These are phyloP conservation scores for Ophiocordyceps camponoti-leonardi DNA, from an alignment of 2,329 filamentous ascomycete species.

Conservation along the genomic window DNA sequence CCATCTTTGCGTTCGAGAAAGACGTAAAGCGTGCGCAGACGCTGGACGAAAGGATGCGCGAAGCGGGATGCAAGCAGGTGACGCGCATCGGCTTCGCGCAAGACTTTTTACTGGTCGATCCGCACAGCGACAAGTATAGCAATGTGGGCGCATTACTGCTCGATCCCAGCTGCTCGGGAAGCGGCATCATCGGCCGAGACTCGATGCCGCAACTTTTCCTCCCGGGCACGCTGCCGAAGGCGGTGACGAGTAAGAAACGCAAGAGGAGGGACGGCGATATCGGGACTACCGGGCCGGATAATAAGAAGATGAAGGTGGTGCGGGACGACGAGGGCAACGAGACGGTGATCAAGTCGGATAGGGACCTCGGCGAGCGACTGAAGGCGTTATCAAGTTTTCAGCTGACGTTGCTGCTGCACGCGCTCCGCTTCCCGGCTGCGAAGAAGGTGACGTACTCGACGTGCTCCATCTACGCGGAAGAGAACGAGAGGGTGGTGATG, in stretches of 20 bases:
- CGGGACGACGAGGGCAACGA: conserved; percentile 43
- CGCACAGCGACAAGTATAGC: conserved; percentile 39
- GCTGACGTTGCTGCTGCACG: conserved; percentile 64
- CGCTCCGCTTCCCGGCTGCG: conserved; percentile 64
- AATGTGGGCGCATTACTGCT: conserved; percentile 70
- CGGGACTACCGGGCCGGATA: conserved; percentile 7
- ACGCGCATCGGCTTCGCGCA: conserved; percentile 55
- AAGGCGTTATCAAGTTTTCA: conserved; percentile 67
- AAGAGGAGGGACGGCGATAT: conserved; percentile 29
- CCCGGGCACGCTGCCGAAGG: conserved; percentile 17
- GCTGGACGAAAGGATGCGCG: conserved; percentile 67
- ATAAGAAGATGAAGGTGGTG: conserved; percentile 17
- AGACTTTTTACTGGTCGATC: conserved; percentile 69
- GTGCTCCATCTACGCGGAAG: conserved; percentile 71
- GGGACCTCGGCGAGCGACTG: conserved; percentile 47
- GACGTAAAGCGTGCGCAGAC: conserved; percentile 55
- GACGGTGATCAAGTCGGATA: conserved; percentile 30
- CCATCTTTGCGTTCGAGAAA: conserved; percentile 66
- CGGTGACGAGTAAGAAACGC: conserved; percentile 6
- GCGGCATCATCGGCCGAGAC: conserved; percentile 81
- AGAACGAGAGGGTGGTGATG: conserved; percentile 77
- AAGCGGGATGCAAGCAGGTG: conserved; percentile 50
- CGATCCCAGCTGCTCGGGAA: conserved; percentile 91
- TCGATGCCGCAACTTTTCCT: conserved; percentile 55
- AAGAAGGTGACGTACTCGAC: conserved; percentile 78